Evolutionary conservation across 2,329 filamentous ascomycete genomes (phyloP).

Genomic region (Sporothrix brunneoviolacea): DNA sequence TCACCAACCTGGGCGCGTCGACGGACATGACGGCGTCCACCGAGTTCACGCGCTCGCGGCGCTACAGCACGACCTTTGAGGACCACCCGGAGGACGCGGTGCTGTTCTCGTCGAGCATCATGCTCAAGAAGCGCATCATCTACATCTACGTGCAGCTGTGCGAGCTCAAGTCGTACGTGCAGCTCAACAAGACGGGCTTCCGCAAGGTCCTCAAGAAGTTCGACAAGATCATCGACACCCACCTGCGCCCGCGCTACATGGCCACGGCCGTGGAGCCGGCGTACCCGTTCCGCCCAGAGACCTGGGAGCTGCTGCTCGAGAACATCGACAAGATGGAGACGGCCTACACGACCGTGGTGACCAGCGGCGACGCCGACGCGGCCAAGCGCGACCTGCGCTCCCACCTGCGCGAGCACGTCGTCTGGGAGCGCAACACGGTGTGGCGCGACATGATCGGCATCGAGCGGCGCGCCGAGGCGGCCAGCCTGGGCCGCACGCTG

Average conservation of each 20-base stretch:
- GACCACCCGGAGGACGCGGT: slow-evolving; percentile 73
- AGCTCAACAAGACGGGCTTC: slow-evolving; percentile 95
- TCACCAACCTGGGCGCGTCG: slow-evolving; percentile 31
- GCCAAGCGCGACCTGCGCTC: slow-evolving; percentile 82
- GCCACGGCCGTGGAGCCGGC: slow-evolving; percentile 65
- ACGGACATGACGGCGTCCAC: slow-evolving; percentile 56
- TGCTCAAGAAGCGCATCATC: slow-evolving; percentile 86
- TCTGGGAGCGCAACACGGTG: slow-evolving; percentile 98
- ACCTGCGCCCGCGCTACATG: slow-evolving; percentile 72
- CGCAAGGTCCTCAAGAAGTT: slow-evolving; percentile 97
- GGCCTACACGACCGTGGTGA: slow-evolving; percentile 75
- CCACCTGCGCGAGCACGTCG: slow-evolving; percentile 90
- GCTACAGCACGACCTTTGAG: slow-evolving; percentile 63
- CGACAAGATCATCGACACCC: slow-evolving; percentile 87
- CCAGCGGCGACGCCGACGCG: slow-evolving; percentile 66
- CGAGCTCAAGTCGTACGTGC: slow-evolving; percentile 91
- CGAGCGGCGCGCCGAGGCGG: slow-evolving; percentile 89
- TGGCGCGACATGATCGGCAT: slow-evolving; percentile 99
- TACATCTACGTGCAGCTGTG: slow-evolving; percentile 86
- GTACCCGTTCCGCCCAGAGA: slow-evolving; percentile 72
- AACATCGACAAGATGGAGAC: slow-evolving; percentile 69
- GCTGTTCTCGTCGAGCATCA: slow-evolving; percentile 62
- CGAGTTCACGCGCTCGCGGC: slow-evolving; percentile 51
- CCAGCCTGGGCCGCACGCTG: slow-evolving; percentile 79
- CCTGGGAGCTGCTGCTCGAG: slow-evolving; percentile 62